Evolutionary conservation across 495 filamentous ascomycete genomes (phyloP), one percentile per base, ranked within the genome.

Genomic region (Sordaria brevicollis): DNA sequence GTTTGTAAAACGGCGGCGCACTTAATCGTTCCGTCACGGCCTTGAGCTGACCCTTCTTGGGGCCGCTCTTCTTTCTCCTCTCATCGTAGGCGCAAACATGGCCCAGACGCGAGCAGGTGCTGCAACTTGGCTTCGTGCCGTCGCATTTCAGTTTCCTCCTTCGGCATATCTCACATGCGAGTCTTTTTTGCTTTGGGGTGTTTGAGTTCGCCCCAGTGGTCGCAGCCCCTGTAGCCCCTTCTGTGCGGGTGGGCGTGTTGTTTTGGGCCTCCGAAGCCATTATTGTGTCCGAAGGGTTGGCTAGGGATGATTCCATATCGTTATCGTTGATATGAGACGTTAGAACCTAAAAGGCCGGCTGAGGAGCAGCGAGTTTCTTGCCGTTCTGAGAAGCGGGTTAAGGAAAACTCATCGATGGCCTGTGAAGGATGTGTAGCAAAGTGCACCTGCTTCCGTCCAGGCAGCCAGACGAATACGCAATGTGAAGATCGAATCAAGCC

Each of bases 21-120:
- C 94, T 93, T 75, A 99, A 81, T 75, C 96, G 88, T 70, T 96
- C 94, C 81, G 98, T 96, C 77, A 99, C 78, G 67, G 94, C 93
- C 84, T 98, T 99, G 70, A 99, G 96, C 80, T 99, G 98, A 71
- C 95, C 95, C 77, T 96, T 87, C 83, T 98, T 99, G 4, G 95
- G 95, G 9, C 95, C 95, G 79, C 95, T 98, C 86, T 99, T 99
- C 82, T 93, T 92, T 77, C 95, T 88, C 66, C 94, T 90, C 81
- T 99, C 95, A 81, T 98, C 95, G 76, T 97, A 99, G 13, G 92
- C 88, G 83, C 95, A 99, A 68, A 89, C 89, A 81, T 99, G 95
- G 39, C 92, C 89, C 68, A 99, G 81, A 66, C 95, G 85, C 17
- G 91, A 88, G 79, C 95, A 99, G 29, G 94, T 99, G 75, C 91